Conservation (phyloP, 768 basidiomycete genomes). For the Sporobolomyces pararoseus region DNA sequence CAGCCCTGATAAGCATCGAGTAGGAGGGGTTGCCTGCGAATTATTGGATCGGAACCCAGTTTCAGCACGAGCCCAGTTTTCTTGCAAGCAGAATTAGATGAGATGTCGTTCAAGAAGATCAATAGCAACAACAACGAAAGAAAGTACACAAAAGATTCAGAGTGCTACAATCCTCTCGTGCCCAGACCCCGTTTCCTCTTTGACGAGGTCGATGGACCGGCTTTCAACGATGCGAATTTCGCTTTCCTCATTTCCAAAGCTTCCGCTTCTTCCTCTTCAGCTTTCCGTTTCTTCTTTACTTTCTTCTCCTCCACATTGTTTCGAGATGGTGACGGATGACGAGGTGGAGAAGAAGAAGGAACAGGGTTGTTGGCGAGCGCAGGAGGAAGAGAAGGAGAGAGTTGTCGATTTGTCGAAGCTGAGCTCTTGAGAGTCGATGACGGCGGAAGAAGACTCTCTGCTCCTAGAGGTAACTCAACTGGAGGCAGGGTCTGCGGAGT, state of each 20-base stretch:
- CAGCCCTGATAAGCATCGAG: too few species aligned
- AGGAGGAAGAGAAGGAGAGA: not conserved
- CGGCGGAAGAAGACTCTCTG: not conserved
- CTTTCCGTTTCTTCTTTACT: slow-evolving; percentile 13
- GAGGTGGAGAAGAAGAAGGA: not conserved
- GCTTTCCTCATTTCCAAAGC: slow-evolving; percentile 4
- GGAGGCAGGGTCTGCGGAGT: not conserved
- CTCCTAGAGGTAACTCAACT: not conserved
- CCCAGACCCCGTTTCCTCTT: too few species aligned
- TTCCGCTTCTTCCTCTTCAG: slow-evolving; percentile 8
- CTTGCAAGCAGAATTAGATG: too few species aligned
- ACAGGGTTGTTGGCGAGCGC: not conserved
- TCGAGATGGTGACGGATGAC: not conserved
- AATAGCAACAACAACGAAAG: too few species aligned
- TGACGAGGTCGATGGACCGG: not conserved
- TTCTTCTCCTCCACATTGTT: not conserved
- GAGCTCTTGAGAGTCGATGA: too few species aligned
- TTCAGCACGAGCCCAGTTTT: too few species aligned
- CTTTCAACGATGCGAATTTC: not conserved
- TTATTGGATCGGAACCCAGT: too few species aligned
- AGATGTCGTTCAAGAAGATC: too few species aligned
- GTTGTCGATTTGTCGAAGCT: not conserved
- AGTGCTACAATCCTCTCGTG: too few species aligned
- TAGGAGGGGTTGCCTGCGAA: too few species aligned
- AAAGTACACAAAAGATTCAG: too few species aligned